Evolutionary conservation across 305 asterid species (phyloP), one percentile per base, ranked within the genome.

Genomic region (Fraxinus latifolia): DNA sequence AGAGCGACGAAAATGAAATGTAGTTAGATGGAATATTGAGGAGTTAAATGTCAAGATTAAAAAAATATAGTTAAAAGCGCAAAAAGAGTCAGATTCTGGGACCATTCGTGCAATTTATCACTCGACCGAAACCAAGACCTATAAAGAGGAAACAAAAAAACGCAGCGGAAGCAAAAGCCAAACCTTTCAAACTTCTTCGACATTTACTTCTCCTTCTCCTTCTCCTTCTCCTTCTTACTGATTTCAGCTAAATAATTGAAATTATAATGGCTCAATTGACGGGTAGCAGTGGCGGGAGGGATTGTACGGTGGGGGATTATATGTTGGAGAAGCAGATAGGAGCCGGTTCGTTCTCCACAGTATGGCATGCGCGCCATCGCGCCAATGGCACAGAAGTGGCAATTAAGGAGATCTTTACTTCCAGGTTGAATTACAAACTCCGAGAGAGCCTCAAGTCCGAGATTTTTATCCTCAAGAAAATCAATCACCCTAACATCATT

Each of bases 361-460:
- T 94, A 37, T 94, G 98, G 97, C 97, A 85, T 81, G 98, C 95
- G 65, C 90, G 89, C 84, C 98, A 94, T 84, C 91, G 92, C 27
- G 90, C 86, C 62, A 88, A 88, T 78, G 96, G 97, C 76, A 89
- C 92, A 0, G 96, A 93, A 47, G 97, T 93, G 23, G 98, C 98
- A 44, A 92, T 94, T 82, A 94, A 94, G 29, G 98, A 94, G 85
- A 93, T 94, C 36, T 80, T 78, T 34, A 91, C 92, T 15, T 76
- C 92, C 37, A 81, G 92, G 80, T 82, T 93, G 87, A 90, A 89
- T 23, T 75, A 85, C 53, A 92, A 92, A 84, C 88, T 94, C 84
- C 93, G 89, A 58, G 96, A 92, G 15, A 90, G 93, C 81, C 88
- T 94, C n/a, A 93, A 90, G 87, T 93, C 96, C 3, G 98, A 94